Base-by-base conservation (phyloP, 768 basidiomycete species). In the Calocera cornea region DNA sequence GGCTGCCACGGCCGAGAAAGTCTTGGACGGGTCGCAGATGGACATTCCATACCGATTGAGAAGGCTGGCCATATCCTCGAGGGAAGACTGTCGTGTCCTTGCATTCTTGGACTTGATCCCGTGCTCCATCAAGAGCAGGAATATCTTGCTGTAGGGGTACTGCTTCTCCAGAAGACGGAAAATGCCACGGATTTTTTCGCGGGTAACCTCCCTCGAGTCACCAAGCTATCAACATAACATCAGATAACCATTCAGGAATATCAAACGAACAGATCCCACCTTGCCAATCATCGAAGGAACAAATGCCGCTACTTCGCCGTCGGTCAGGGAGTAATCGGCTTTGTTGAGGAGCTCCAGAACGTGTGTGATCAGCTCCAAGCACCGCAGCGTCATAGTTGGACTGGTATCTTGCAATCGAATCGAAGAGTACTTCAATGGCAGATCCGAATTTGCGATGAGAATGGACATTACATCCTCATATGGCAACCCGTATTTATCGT, bases 351-450 rank as follows among this genome's bases (percentile, higher is more conserved):
- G 89, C 10, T 84, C 80, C 12, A 97, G 72, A 38, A 95, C 82
- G 38, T 88, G 82, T 71, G 91, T 90, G 33, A 94, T 81, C 38
- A 90, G 84, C 69, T 98, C 95, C 71, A 99, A 76, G 73, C 93
- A 95, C 75, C 90, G 91, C 64, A 89, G 85, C 1, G 88, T 82
- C 27, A 97, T 80, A 73, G 92, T 95, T 7, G 95, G 90, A 72
- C 95, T 93, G 41, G 93, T 88, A 75, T 95, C 90, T 69, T 95
- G 88, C 27, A 87, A 83, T 72, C 90, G 90, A 73, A 97, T 85
- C 1, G 94, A 95, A 33, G 88, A 84, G 71, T 98, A 99, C 81
- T 98, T 98, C 74, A 98, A 79, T 1, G 89, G 85, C 36, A 98
- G 80, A 76, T 99, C 97, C 54, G 92, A 86, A 73, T 93, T 97